Conservation (phyloP, 2,329 filamentous ascomycete genomes). For the Daldinia eschscholtzii region DNA sequence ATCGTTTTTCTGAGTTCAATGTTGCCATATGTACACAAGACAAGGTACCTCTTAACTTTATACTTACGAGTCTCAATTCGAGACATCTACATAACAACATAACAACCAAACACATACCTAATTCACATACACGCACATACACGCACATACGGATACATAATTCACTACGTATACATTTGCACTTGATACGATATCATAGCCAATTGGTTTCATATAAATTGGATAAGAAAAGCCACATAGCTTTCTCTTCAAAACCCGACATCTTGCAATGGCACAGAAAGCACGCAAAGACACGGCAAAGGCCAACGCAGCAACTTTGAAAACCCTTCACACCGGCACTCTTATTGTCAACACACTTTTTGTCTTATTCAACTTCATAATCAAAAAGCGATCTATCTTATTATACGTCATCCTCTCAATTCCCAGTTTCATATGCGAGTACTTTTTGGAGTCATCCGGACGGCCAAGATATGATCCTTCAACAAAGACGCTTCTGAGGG, state of each 20-base stretch:
- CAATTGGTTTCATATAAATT: neutral
- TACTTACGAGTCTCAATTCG: neutral
- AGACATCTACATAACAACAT: too few relatives aligned
- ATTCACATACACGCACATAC: neutral
- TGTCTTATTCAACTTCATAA: conserved; percentile 77
- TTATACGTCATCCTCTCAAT: conserved; percentile 79
- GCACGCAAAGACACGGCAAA: conserved; percentile 77
- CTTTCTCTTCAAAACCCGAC: neutral
- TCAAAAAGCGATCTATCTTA: conserved; percentile 72
- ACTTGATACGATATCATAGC: neutral
- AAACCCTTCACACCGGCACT: conserved; percentile 84
- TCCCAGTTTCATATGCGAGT: conserved; percentile 83
- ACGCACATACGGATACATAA: neutral
- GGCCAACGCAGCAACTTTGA: conserved; percentile 81
- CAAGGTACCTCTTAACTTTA: neutral
- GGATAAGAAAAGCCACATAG: neutral
- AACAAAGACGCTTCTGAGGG: conserved; percentile 75
- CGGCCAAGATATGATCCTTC: conserved; percentile 78
- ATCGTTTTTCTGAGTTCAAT: conserved; percentile 8
- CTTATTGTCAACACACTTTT: conserved; percentile 79
- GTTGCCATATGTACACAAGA: too few relatives aligned
- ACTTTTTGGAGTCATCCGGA: conserved; percentile 85
- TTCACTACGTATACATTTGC: neutral
- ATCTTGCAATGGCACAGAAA: conserved; percentile 68
- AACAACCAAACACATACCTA: neutral